Evolutionary conservation across 345 rosid genomes (phyloP).

Genomic region (Mangifera indica): DNA sequence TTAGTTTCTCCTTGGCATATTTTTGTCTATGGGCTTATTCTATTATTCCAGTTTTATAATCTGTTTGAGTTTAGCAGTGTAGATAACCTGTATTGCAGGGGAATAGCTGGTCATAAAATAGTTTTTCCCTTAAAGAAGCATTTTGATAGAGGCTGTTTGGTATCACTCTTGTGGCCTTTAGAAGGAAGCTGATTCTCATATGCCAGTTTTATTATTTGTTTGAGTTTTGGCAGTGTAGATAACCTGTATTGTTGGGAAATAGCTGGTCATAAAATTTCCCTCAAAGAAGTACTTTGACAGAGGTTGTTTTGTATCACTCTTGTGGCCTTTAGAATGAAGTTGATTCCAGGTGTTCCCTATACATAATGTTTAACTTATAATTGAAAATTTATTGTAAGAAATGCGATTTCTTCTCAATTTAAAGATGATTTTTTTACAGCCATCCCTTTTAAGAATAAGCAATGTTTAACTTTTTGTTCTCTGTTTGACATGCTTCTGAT

Average conservation of each 20-base stretch:
- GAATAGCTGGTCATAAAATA: slow-evolving; percentile 2
- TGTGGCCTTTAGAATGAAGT: neutral
- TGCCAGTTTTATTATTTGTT: neutral
- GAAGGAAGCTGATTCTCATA: neutral
- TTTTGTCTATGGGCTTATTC: slow-evolving; percentile 4
- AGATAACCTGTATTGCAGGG: neutral
- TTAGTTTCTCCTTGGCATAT: neutral
- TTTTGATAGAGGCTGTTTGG: neutral
- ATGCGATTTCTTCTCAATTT: neutral
- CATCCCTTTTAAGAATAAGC: neutral
- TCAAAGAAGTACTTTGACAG: neutral
- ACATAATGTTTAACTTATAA: neutral
- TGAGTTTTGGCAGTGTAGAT: neutral
- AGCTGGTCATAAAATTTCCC: neutral
- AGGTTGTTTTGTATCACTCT: neutral
- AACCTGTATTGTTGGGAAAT: neutral
- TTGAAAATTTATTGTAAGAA: neutral
- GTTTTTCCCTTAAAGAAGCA: neutral
- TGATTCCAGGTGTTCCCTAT: neutral
- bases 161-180: neutral
- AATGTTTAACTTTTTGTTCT: neutral
- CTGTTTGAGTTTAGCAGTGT: neutral
- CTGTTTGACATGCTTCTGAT: neutral
- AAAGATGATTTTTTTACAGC: neutral
- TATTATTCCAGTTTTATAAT: neutral